These are phyloP conservation scores for Fusarium albosuccineum DNA, from an alignment of 2,329 filamentous ascomycete species.

Conservation along the genomic window DNA sequence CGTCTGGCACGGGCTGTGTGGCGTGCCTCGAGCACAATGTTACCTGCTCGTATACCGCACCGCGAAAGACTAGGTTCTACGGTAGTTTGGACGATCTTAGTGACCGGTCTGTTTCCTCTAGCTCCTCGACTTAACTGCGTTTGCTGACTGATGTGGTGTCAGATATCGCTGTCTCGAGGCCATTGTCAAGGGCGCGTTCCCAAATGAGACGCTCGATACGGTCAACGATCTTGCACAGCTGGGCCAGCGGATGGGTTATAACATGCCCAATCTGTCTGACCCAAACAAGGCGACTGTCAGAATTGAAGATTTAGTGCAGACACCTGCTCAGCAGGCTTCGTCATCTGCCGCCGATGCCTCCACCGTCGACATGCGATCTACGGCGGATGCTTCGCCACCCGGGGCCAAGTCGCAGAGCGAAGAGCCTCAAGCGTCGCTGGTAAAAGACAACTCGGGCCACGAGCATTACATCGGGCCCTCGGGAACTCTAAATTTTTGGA, in stretches of 20 bases:
- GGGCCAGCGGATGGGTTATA: conserved; percentile 48
- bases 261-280: conserved; percentile 51
- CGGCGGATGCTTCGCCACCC: conserved; percentile 13
- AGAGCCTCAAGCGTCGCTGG: conserved; percentile 43
- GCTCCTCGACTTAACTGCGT: neutral
- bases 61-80: conserved; percentile 53
- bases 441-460: conserved; percentile 51
- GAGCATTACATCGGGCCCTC: conserved; percentile 56
- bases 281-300: conserved; percentile 26
- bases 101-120: conserved; percentile 45
- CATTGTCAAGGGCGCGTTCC: conserved; percentile 52
- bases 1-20: conserved; percentile 48
- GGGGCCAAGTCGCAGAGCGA: conserved; percentile 29
- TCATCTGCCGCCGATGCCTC: conserved; percentile 11
- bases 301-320: conserved; percentile 33
- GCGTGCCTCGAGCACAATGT: conserved; percentile 51
- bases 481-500: conserved; percentile 53
- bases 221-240: conserved; percentile 49
- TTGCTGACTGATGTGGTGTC: neutral
- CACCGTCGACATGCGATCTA: neutral
- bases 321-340: neutral
- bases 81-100: conserved; percentile 54
- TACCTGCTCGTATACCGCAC: conserved; percentile 52
- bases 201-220: conserved; percentile 47
- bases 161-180: conserved; percentile 54